Evolutionary conservation across 169 alveolate genomes (phyloP).

Genomic region (Eimeria praecox): DNA sequence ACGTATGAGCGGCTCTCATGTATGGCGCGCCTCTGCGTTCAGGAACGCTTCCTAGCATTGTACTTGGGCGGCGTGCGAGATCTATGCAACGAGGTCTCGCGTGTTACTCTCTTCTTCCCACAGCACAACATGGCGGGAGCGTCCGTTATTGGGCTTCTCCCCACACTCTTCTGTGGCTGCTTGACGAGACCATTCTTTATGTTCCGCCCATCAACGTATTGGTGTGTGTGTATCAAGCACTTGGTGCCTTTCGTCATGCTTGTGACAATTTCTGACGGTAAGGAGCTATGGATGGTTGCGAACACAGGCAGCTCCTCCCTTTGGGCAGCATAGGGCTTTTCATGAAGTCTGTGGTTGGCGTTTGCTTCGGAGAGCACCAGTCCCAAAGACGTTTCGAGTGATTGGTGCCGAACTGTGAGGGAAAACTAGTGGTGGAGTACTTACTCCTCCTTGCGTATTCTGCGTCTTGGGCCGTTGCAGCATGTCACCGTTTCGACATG

Average conservation of each 20-base stretch:
- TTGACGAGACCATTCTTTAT: conserved; percentile 59
- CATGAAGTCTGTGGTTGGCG: not conserved
- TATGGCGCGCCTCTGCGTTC: not conserved
- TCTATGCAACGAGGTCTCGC: conserved; percentile 46
- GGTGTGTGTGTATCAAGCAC: conserved; percentile 74
- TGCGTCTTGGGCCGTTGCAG: not conserved
- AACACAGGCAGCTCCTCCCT: not conserved
- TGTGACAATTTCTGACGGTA: conserved; percentile 60
- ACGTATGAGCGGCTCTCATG: too few species aligned
- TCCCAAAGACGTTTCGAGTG: not conserved
- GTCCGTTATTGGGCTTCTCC: conserved; percentile 14
- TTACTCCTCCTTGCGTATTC: not conserved
- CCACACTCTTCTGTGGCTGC: conserved; percentile 52
- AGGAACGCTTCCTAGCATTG: conserved; percentile 73
- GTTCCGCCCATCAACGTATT: conserved; percentile 61
- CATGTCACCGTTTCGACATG: conserved; percentile 25
- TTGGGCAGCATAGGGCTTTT: not conserved
- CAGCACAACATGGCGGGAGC: conserved; percentile 43
- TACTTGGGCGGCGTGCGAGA: conserved; percentile 65
- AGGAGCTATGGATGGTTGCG: not conserved
- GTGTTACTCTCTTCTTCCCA: conserved; percentile 58
- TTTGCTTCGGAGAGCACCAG: not conserved
- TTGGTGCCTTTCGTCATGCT: conserved; percentile 70
- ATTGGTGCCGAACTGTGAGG: not conserved
- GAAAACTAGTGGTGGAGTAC: not conserved